Conservation (phyloP, 768 basidiomycete genomes). For the Lactarius sp. region DNA sequence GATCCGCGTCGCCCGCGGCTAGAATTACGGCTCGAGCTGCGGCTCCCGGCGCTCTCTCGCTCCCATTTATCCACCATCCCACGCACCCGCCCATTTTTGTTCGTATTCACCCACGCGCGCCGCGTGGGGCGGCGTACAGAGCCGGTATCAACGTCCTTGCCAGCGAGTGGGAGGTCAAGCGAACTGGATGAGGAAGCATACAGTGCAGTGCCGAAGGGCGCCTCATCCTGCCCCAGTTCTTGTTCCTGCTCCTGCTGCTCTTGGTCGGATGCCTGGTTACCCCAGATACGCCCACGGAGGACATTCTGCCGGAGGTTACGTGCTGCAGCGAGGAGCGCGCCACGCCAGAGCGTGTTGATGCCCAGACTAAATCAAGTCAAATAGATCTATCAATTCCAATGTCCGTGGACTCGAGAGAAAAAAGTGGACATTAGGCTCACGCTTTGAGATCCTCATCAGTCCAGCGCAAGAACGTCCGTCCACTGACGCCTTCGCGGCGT, state of each 20-base stretch:
- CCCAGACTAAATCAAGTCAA: slow-evolving; percentile 36
- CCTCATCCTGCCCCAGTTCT: slow-evolving; percentile 6
- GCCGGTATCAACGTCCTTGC: not conserved
- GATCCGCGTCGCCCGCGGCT: too few relatives aligned
- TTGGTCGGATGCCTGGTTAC: slow-evolving; percentile 28
- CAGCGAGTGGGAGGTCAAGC: slow-evolving; percentile 30
- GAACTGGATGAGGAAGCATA: slow-evolving; percentile 38
- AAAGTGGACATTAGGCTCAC: slow-evolving; percentile 29
- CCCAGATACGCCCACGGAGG: slow-evolving; percentile 55
- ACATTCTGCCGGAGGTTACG: slow-evolving; percentile 53
- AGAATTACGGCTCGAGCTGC: too few relatives aligned
- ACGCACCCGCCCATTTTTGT: too few relatives aligned
- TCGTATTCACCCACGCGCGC: too few relatives aligned
- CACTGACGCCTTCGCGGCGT: slow-evolving; percentile 46
- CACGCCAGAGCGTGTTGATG: slow-evolving; percentile 48
- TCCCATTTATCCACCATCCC: too few relatives aligned
- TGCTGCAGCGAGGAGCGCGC: slow-evolving; percentile 48
- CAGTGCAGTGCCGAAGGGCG: slow-evolving; percentile 29
- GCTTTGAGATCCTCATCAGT: too few relatives aligned
- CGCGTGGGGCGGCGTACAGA: not conserved
- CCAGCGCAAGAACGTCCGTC: slow-evolving; percentile 56
- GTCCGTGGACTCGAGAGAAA: not conserved
- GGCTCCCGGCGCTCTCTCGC: too few relatives aligned
- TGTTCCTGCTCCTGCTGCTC: slow-evolving; percentile 10
- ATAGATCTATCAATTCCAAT: not conserved